These are phyloP conservation scores for Pseudodiploospora longispora DNA, from an alignment of 2,329 filamentous ascomycete species.

Conservation along the genomic window DNA sequence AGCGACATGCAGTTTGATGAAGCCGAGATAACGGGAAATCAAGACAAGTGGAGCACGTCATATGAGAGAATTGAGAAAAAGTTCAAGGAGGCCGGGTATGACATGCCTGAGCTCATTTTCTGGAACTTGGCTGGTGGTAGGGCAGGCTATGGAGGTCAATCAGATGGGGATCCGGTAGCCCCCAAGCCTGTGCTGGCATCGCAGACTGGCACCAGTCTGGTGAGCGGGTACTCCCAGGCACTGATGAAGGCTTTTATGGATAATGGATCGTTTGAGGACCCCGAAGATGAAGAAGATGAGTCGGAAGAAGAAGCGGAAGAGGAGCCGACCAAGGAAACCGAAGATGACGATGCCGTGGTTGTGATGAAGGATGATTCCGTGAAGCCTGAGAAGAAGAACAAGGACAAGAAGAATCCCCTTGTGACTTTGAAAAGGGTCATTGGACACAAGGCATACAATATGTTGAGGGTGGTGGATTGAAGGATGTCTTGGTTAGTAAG, in stretches of 20 bases:
- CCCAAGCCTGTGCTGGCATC: conserved; percentile 42
- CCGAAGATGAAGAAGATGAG: conserved; percentile 27
- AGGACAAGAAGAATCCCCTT: conserved; percentile 35
- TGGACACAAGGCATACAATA: conserved; percentile 44
- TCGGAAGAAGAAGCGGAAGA: conserved; percentile 8
- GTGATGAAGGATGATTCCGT: conserved; percentile 13
- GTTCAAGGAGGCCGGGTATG: conserved; percentile 43
- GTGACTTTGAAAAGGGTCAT: conserved; percentile 41
- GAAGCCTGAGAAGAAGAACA: conserved; percentile 27
- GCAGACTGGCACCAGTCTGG: conserved; percentile 37
- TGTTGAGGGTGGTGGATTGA: conserved; percentile 48
- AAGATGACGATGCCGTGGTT: conserved; percentile 8
- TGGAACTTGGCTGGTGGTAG: conserved; percentile 46
- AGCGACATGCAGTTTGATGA: conserved; percentile 53
- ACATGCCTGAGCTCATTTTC: conserved; percentile 51
- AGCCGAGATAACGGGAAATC: conserved; percentile 8
- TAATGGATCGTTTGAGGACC: conserved; percentile 36
- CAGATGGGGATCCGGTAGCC: conserved; percentile 20
- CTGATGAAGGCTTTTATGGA: conserved; percentile 52
- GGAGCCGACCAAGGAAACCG: not conserved
- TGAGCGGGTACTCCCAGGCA: conserved; percentile 49
- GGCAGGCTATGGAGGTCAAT: conserved; percentile 14
- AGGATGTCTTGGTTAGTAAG: not conserved
- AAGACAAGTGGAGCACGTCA: conserved; percentile 32
- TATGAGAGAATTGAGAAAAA: conserved; percentile 40